phyloP scores from a whole-genome alignment of 2,329 filamentous ascomycete genomes.

The Fonsecaea pedrosoi region DNA sequence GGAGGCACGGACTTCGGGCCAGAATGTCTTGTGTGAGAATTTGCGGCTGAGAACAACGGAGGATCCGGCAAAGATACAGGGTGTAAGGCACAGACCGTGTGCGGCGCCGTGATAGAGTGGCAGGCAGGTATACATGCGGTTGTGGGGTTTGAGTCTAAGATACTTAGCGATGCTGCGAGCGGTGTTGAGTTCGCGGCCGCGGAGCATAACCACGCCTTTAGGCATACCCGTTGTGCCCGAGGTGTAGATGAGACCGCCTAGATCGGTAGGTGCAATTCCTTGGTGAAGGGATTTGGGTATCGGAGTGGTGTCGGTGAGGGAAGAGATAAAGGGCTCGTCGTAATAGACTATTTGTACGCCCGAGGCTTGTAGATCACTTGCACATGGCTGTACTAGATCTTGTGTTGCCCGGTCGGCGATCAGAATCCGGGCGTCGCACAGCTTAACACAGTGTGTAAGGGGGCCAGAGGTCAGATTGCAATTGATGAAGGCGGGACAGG shows the following conservation, averaged over 20 bases:
- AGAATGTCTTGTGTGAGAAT: slow-evolving; percentile 40
- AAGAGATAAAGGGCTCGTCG: slow-evolving; percentile 60
- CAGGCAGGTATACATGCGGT: slow-evolving; percentile 79
- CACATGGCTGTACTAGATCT: slow-evolving; percentile 52
- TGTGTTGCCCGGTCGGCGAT: slow-evolving; percentile 66
- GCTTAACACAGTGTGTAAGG: slow-evolving; percentile 68
- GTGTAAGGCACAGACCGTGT: slow-evolving; percentile 54
- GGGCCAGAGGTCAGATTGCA: slow-evolving; percentile 66
- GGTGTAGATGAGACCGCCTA: slow-evolving; percentile 74
- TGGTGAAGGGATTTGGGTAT: slow-evolving; percentile 63
- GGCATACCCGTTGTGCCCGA: slow-evolving; percentile 78
- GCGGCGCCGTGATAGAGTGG: slow-evolving; percentile 79
- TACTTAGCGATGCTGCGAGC: slow-evolving; percentile 44
- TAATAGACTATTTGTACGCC: slow-evolving; percentile 55
- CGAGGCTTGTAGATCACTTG: slow-evolving; percentile 63
- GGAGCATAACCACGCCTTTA: slow-evolving; percentile 63
- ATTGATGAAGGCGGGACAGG: slow-evolving; percentile 74
- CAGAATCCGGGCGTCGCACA: slow-evolving; percentile 63
- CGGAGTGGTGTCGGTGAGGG: slow-evolving; percentile 56
- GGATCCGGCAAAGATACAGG: slow-evolving; percentile 61
- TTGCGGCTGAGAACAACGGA: slow-evolving; percentile 50
- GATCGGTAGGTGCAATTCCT: slow-evolving; percentile 59
- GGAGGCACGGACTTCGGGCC: slow-evolving; percentile 42
- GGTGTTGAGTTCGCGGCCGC: slow-evolving; percentile 36
- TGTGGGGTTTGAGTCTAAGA: slow-evolving; percentile 46